Base-by-base conservation (phyloP, 805 yeast genomes). In the Naumovozyma dairenensis region DNA sequence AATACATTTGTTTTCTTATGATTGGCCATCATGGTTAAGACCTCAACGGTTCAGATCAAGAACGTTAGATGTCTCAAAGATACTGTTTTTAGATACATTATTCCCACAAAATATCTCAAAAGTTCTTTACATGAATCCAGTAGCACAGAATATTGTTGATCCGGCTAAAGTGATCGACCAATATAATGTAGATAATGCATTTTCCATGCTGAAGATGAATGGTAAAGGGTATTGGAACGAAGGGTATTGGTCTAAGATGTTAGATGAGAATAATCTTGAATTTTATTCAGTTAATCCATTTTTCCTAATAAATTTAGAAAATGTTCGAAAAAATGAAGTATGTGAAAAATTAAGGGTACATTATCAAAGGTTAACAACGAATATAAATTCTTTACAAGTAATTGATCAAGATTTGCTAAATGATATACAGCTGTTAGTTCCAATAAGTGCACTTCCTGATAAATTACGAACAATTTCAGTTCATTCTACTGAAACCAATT, bases 351-450 rank as follows among this genome's bases (percentile, higher is more conserved):
- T 92, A 32, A 74, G 98, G 47, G 70, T 77, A 10, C 95, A 85
- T 43, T 89, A 92, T 57, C 96, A 87, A 51, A 66, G 71, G 31
- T 59, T 92, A 1, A 78, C 94, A 0, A 71, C 74, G 1, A 96
- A 86, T 53, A 80, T 92, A 1, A 66, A 60, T 16, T 86, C 96
- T 0, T 62, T 92, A 37, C 69, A 84, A 8, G 85, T 84, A 48
- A 66, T 87, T 39, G 97, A 86, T 52, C 96, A 89, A 53, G 97
- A 92, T 53, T 67, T 89, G 40, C 86, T 96, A n/a, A 92, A 89
- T 57, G 82, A 83, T 50, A 45, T 87, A 45, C 97, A 92, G 56
- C 47, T 64, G 16, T 55, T 58, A 19, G 56, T 89, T 6, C 48
- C 51, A 4, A 37, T 54, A 7, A 32, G 45, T 4, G 27, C 25